Evolutionary conservation across 148 eudicot genomes (phyloP).

Genomic region (Silene uniflora): DNA sequence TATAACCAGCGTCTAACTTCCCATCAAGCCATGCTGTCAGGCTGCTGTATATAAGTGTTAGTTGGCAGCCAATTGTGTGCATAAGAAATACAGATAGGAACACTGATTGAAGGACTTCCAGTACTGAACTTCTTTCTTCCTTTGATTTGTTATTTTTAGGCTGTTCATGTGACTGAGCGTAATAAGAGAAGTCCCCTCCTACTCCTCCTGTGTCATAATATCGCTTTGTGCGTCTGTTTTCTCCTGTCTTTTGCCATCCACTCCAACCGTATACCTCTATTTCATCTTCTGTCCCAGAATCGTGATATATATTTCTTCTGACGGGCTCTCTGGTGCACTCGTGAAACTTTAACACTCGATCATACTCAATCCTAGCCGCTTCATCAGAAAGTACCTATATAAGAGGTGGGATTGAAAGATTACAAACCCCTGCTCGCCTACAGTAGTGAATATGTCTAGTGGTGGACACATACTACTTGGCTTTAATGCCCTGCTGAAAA

Average conservation of each 20-base stretch:
- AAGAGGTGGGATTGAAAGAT: constrained; percentile 12
- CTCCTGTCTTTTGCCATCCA: constrained; percentile 46
- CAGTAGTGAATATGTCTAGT: neutral
- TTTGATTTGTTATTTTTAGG: constrained; percentile 28
- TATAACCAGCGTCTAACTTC: constrained; percentile 72
- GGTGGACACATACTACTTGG: too few species aligned
- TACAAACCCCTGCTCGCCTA: neutral
- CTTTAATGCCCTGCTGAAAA: too few species aligned
- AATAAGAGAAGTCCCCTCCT: constrained; percentile 33
- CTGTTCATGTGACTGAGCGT: constrained; percentile 37
- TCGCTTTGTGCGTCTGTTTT: constrained; percentile 36
- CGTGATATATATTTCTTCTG: constrained; percentile 32
- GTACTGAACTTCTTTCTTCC: constrained; percentile 58
- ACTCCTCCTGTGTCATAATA: constrained; percentile 24
- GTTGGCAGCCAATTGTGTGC: constrained; percentile 57
- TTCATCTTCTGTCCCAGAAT: constrained; percentile 44
- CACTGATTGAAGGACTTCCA: constrained; percentile 61
- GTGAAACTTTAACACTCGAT: constrained; percentile 40
- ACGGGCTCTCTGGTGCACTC: constrained; percentile 27
- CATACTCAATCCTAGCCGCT: constrained; percentile 56
- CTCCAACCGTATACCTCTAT: constrained; percentile 51
- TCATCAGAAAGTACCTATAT: constrained; percentile 60
- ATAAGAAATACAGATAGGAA: constrained; percentile 62
- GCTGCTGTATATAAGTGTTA: constrained; percentile 65
- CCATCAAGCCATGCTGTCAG: constrained; percentile 60